phyloP scores from a whole-genome alignment of 2,329 filamentous ascomycete species.

The Daldinia sp. region DNA sequence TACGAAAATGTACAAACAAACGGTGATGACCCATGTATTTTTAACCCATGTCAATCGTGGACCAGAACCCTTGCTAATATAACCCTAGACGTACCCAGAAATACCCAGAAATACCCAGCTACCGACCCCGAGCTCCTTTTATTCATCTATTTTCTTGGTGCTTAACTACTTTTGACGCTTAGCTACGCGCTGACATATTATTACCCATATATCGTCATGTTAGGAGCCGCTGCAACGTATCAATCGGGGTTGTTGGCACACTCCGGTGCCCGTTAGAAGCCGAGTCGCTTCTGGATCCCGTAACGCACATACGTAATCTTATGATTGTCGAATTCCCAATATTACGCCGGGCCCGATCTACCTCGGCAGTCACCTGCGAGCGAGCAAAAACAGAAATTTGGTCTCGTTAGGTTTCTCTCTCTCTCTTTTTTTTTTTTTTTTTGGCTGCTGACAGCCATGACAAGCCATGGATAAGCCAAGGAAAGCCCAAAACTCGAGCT shows the following conservation, averaged over 20 bases:
- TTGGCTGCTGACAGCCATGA: conserved; percentile 20
- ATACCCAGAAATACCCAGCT: background rate
- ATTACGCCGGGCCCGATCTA: conserved; percentile 8
- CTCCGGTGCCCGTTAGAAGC: conserved; percentile 20
- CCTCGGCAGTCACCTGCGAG: conserved; percentile 29
- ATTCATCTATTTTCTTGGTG: background rate
- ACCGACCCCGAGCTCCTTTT: background rate
- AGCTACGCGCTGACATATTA: conserved; percentile 28
- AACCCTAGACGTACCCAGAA: background rate
- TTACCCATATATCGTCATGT: conserved; percentile 18
- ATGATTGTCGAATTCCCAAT: background rate
- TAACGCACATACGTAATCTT: conserved; percentile 10
- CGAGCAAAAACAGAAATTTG: background rate
- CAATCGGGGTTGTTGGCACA: conserved; percentile 21
- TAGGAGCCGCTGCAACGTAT: conserved; percentile 36
- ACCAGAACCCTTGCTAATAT: background rate
- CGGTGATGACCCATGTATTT: too few relatives aligned
- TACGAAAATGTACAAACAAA: too few relatives aligned
- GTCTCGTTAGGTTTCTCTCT: too few relatives aligned
- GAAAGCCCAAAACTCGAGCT: background rate
- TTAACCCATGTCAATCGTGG: background rate
- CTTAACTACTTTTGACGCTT: conserved; percentile 5
- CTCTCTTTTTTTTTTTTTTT: background rate
- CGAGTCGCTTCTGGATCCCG: conserved; percentile 10
- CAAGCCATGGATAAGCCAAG: too few relatives aligned